Base-by-base conservation (phyloP, 805 yeast genomes). In the Suhomyces vadensis region DNA sequence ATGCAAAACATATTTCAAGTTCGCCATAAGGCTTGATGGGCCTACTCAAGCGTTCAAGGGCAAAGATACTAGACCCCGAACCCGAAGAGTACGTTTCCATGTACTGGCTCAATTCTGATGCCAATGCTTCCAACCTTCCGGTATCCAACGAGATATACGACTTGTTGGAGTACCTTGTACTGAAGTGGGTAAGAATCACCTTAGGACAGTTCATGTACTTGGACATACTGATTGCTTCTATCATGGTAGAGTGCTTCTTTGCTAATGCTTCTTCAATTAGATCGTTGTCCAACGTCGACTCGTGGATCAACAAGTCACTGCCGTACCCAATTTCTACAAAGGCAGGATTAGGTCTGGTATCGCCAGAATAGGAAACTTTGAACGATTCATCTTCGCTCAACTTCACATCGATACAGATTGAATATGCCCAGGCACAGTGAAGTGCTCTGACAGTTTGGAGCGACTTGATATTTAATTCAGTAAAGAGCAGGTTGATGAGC, bases 321-420 rank as follows among this genome's bases (percentile, higher is more conserved):
- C 70, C 61, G 16, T 58, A 47, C 1, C 97, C 98, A 42, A 87
- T 77, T 2, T 67, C 72, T 0, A 85, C 79, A 63, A 90, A 90
- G 39, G 61, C 65, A 3, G 67, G 57, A 50, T 81, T 83, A 0
- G 99, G 99, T 55, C 97, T 78, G 0, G 98, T 88, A 60, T 94
- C 99, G 9, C 99, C 99, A 2, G 97, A 89, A 60, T 87, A 94
- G 0, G 97, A 84, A 1, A 91, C 71, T 53, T 79, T 85, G 69
- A 89, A 89, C 0, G 57, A 47, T 13, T 62, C 65, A 1, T 51
- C 43, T 2, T 47, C 50, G 46, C 62, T 63, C 43, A 85, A 77
- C 1, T 74, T 59, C 8, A 91, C 71, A 0, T 79, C 61, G 33
- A 82, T 77, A 13, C 86, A 80, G 8, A 66, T 65, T 2, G 74